These are phyloP conservation scores for Comarum palustre DNA, from an alignment of 306 rosid genomes.

Conservation along the genomic window DNA sequence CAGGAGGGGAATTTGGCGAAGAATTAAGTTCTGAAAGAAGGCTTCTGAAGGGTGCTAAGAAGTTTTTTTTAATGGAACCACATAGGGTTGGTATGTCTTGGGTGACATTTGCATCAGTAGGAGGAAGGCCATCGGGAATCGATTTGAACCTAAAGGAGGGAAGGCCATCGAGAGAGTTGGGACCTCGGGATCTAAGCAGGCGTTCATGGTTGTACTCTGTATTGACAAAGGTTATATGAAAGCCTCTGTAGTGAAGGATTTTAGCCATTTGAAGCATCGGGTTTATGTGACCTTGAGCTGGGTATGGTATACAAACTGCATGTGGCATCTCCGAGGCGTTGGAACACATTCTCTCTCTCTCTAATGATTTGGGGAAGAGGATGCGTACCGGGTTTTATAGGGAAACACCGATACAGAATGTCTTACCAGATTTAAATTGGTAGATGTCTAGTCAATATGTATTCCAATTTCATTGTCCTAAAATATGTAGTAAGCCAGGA, in stretches of 20 bases:
- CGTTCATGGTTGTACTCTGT: conserved; percentile 32
- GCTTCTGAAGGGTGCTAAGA: conserved; percentile 19
- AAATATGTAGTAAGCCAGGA: too few species aligned
- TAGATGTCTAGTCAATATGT: background rate
- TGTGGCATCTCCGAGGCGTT: background rate
- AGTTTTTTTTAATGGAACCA: background rate
- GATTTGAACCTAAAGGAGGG: conserved; percentile 26
- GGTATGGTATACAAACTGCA: conserved; percentile 26
- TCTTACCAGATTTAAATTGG: too few species aligned
- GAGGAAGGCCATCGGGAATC: conserved; percentile 28
- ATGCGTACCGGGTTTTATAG: background rate
- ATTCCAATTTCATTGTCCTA: background rate
- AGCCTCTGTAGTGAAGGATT: conserved; percentile 31
- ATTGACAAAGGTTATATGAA: conserved; percentile 33
- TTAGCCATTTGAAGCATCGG: conserved; percentile 37
- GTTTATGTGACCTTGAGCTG: conserved; percentile 37
- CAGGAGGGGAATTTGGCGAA: conserved; percentile 6
- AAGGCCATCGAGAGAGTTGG: conserved; percentile 20
- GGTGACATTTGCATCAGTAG: conserved; percentile 17
- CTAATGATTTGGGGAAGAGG: background rate
- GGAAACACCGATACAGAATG: too few species aligned
- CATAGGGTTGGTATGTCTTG: conserved; percentile 15
- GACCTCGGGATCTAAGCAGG: conserved; percentile 24
- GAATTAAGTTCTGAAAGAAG: conserved; percentile 28
- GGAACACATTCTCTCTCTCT: conserved; percentile 3